Base-by-base conservation (phyloP, 768 basidiomycete genomes). In the Coprinopsis sp. region DNA sequence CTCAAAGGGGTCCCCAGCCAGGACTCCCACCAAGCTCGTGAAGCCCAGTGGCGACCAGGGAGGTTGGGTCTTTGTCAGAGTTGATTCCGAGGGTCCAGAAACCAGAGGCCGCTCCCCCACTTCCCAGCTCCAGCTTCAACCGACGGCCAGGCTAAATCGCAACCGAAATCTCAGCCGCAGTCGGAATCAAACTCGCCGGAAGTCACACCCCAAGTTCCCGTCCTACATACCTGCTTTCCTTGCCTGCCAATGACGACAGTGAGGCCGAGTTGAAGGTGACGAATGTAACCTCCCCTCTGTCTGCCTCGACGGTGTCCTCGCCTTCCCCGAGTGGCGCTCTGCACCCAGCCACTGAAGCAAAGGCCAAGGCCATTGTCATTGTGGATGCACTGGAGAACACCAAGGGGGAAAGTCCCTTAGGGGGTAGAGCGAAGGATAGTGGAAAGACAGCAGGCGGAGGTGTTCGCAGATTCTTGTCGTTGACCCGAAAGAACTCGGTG, bases 11-110 rank as follows among this genome's bases (percentile, higher is more conserved):
- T n/a, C n/a, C n/a, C 56, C 34, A 23, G 38, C 62, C 46, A 52
- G 49, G 38, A 40, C 57, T 21, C 30, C 47, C 61, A 67, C 54
- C 55, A 66, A 33, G 63, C 58, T 22, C 58, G 56, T 42, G 53
- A 57, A 48, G 65, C 37, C 49, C 16, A 49, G 66, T 33, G 70
- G 66, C 34, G 73, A 74, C 13, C 67, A 78, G 54, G 82, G 82
- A 21, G n/a, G n/a, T n/a, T 84, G 82, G 82, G 82, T 84, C 2
- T 64, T 84, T 21, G 77, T 84, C 29, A 83, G 80, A 42, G 74
- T 83, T 13, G 81, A n/a, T n/a, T n/a, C n/a, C n/a, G n/a, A n/a
- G n/a, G n/a, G n/a, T n/a, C n/a, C n/a, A n/a, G n/a, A n/a, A n/a
- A n/a, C n/a, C n/a, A n/a, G n/a, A n/a, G n/a, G n/a, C n/a, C n/a